phyloP scores from a whole-genome alignment of 2,329 filamentous ascomycete genomes.

The Fusarium euwallaceae region DNA sequence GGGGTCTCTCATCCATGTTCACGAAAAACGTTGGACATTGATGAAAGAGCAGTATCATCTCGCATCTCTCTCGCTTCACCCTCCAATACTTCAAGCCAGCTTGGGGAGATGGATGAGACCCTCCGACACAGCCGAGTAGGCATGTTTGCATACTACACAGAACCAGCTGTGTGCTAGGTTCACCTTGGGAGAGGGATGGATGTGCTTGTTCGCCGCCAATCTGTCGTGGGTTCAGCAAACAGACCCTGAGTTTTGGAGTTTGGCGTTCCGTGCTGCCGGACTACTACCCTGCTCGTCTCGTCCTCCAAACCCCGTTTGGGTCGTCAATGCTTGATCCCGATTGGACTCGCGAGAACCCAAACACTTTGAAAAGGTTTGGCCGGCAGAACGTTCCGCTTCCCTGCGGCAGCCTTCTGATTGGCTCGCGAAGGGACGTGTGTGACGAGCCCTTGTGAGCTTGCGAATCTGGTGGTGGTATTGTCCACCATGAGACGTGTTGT shows the following conservation, averaged over 20 bases:
- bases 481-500: slow-evolving; percentile 5
- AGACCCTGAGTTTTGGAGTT: slow-evolving; percentile 5
- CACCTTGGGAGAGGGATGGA: neutral
- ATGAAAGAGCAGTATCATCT: neutral
- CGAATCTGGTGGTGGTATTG: slow-evolving; percentile 16
- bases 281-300: slow-evolving; percentile 11
- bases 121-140: neutral
- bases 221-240: neutral
- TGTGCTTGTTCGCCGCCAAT: neutral
- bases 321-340: slow-evolving; percentile 24
- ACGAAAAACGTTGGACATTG: neutral
- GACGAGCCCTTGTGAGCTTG: slow-evolving; percentile 24
- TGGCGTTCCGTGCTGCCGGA: slow-evolving; percentile 28
- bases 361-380: slow-evolving; percentile 20
- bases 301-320: slow-evolving; percentile 17
- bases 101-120: neutral
- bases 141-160: neutral
- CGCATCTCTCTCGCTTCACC: neutral
- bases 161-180: neutral
- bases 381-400: slow-evolving; percentile 19
- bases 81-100: neutral
- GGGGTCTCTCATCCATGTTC: neutral
- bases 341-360: slow-evolving; percentile 17
- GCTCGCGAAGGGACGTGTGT: slow-evolving; percentile 28
- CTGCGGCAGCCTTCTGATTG: slow-evolving; percentile 26